Evolutionary conservation across 352 stramenopile species (phyloP).

Genomic region (Phytophthora uliginosa): DNA sequence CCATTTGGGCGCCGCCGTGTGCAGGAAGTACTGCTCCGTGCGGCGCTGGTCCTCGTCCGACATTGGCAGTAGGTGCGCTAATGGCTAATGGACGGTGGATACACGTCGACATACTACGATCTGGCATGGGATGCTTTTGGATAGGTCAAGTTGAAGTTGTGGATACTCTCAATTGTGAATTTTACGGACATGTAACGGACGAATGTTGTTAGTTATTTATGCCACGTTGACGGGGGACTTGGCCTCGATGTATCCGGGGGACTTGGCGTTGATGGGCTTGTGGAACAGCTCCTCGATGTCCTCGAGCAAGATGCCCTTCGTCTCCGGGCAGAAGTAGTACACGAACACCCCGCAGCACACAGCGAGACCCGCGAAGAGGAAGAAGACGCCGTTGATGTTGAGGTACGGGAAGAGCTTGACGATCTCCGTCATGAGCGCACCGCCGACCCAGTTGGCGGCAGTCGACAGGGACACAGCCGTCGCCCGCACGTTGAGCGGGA

Average conservation of each 20-base stretch:
- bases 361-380: slow-evolving; percentile 27
- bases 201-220: too few relatives aligned
- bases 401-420: slow-evolving; percentile 7
- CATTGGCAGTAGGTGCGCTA: too few relatives aligned
- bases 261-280: slow-evolving; percentile 24
- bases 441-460: slow-evolving; percentile 52
- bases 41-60: too few relatives aligned
- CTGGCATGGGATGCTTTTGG: background rate
- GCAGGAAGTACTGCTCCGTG: too few relatives aligned
- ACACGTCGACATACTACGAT: too few relatives aligned
- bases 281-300: slow-evolving; percentile 18
- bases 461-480: slow-evolving; percentile 49
- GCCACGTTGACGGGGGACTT: slow-evolving; percentile 34
- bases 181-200: too few relatives aligned
- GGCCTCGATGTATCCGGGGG: slow-evolving; percentile 32
- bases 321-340: slow-evolving; percentile 39
- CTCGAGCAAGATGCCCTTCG: slow-evolving; percentile 29
- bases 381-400: slow-evolving; percentile 42
- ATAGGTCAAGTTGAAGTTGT: slow-evolving; percentile 14
- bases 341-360: slow-evolving; percentile 20
- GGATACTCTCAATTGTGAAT: too few relatives aligned
- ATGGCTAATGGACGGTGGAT: too few relatives aligned
- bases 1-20: too few relatives aligned
- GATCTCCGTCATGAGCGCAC: slow-evolving; percentile 46
- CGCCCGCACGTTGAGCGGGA: slow-evolving; percentile 55